phyloP scores from a whole-genome alignment of 768 basidiomycete species.

The Tulasnella sp. region DNA sequence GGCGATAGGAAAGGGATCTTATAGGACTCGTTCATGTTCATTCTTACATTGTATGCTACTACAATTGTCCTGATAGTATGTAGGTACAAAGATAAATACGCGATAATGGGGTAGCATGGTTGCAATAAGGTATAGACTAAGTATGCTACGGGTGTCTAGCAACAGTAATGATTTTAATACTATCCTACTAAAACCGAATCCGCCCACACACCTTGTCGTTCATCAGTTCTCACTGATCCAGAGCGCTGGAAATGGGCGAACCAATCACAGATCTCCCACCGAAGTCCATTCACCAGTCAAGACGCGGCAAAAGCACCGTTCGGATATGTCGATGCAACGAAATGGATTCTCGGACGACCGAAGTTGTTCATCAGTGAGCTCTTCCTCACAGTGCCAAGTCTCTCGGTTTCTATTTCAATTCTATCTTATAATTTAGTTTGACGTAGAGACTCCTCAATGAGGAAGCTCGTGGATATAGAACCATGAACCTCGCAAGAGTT shows the following conservation, averaged over 20 bases:
- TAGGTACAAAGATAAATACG: too few relatives aligned
- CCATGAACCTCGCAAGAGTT: not conserved
- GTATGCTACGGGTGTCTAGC: too few relatives aligned
- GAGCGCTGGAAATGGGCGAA: not conserved
- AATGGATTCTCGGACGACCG: not conserved
- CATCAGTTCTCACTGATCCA: not conserved
- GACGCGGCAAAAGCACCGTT: constrained; percentile 6
- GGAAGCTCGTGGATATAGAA: not conserved
- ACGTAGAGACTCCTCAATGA: not conserved
- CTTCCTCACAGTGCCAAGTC: not conserved
- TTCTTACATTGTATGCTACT: too few relatives aligned
- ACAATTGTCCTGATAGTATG: too few relatives aligned
- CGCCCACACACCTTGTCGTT: too few relatives aligned
- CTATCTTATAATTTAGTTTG: not conserved
- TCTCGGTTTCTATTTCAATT: not conserved
- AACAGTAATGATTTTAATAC: too few relatives aligned
- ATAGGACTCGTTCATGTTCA: too few relatives aligned
- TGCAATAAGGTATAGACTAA: too few relatives aligned
- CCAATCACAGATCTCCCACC: not conserved
- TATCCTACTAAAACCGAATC: too few relatives aligned
- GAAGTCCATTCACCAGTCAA: constrained; percentile 25
- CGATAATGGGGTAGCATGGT: too few relatives aligned
- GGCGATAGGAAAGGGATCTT: too few relatives aligned
- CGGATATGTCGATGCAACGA: not conserved
- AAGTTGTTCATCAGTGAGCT: constrained; percentile 22